phyloP scores from a whole-genome alignment of 1,284 basidiomycete species.

The Thecaphora thlaspeos region DNA sequence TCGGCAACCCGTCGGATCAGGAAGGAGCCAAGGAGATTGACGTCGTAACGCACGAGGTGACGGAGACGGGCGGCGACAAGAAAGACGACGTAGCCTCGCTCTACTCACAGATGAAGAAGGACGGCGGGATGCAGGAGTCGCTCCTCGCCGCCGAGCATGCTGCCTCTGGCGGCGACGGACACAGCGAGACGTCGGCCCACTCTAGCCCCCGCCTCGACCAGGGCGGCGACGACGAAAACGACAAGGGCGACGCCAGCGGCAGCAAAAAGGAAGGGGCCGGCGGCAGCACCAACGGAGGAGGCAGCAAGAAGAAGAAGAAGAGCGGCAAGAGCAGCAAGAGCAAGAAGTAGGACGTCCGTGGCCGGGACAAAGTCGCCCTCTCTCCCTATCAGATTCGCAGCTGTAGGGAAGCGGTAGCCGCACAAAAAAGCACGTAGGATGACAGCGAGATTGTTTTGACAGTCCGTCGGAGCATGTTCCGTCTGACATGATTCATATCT shows the following conservation, averaged over 20 bases:
- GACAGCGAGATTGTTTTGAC: too few species aligned
- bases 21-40: constrained; percentile 24
- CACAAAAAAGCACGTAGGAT: too few species aligned
- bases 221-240: constrained; percentile 6
- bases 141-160: not conserved
- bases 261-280: constrained; percentile 23
- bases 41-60: constrained; percentile 23
- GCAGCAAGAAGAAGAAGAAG: not conserved
- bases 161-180: too few species aligned
- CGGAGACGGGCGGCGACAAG: constrained; percentile 7
- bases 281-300: constrained; percentile 21
- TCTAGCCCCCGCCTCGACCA: constrained; percentile 1
- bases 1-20: constrained; percentile 10
- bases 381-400: too few species aligned
- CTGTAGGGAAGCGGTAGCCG: too few species aligned
- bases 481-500: too few species aligned
- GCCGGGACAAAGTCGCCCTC: too few species aligned
- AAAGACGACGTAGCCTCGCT: constrained; percentile 16
- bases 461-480: too few species aligned
- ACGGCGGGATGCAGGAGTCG: constrained; percentile 11
- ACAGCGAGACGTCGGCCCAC: not conserved
- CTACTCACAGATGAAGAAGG: constrained; percentile 33
- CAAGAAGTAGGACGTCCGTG: too few species aligned
- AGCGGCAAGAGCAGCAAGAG: not conserved
- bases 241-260: not conserved